Percentiles rank a stretch among this genome's conserved stretches.
Conservation (phyloP, 345 rosid species). For the Isatis tinctoria region DNA sequence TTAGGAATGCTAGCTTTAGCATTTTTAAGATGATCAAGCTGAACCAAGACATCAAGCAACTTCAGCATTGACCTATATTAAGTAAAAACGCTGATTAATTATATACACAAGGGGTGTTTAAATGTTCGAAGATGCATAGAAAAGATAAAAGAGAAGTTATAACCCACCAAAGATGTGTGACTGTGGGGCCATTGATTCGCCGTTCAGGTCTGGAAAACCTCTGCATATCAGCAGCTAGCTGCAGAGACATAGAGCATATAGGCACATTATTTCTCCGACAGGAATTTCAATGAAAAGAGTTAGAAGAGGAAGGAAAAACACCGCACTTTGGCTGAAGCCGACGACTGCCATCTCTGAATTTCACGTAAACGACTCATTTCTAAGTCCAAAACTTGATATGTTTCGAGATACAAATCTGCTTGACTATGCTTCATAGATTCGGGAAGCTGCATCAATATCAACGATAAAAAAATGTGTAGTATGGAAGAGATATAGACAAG, state of each 20-base stretch:
- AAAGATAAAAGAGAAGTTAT: background rate
- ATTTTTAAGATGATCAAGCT: constrained; percentile 98
- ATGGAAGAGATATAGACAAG: background rate
- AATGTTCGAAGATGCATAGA: background rate
- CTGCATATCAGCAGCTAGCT: constrained; percentile 99
- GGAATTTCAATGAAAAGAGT: constrained; percentile 2
- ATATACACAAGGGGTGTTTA: background rate
- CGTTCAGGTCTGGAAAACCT: constrained; percentile 98
- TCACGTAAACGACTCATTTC: constrained; percentile 98
- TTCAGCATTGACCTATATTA: constrained; percentile 84
- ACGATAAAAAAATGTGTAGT: background rate
- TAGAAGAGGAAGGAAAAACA: background rate
- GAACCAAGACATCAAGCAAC: constrained; percentile 93
- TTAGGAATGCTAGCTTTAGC: constrained; percentile 99
- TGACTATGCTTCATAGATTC: constrained; percentile 99
- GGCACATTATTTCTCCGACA: constrained; percentile 7
- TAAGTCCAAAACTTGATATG: constrained; percentile 98
- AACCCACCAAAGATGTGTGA: constrained; percentile 85
- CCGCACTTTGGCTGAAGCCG: constrained; percentile 85
- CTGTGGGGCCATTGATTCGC: constrained; percentile 93
- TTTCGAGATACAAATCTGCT: constrained; percentile 90
- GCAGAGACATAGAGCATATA: constrained; percentile 32
- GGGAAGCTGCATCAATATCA: constrained; percentile 62
- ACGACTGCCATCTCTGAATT: constrained; percentile 96
- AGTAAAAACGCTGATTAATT: constrained; percentile 15